Conservation (phyloP, 306 rosid species). For the Begonia masoniana region DNA sequence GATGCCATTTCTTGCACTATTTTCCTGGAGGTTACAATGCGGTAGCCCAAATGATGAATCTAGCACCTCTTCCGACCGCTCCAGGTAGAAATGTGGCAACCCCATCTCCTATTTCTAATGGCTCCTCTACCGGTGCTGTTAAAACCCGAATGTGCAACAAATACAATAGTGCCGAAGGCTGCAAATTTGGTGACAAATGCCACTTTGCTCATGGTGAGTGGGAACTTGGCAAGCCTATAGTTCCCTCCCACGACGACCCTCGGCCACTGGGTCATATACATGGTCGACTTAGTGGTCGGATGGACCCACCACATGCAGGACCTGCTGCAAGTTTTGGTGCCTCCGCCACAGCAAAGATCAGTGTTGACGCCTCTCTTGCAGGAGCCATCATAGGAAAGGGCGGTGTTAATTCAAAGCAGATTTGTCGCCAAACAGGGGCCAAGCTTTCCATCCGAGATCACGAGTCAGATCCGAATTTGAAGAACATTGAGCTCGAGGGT, state of each 20-base stretch:
- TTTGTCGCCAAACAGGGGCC: conserved; percentile 94
- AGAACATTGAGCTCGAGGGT: conserved; percentile 93
- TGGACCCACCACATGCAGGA: conserved; percentile 49
- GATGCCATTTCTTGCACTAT: conserved; percentile 87
- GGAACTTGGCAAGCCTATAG: conserved; percentile 65
- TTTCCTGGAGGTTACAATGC: conserved; percentile 92
- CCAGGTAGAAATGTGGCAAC: conserved; percentile 42
- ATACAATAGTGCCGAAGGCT: conserved; percentile 73
- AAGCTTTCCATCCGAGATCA: conserved; percentile 85
- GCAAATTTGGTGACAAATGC: conserved; percentile 94
- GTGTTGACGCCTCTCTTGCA: conserved; percentile 86
- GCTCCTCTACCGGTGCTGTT: conserved; percentile 36
- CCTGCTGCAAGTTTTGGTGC: conserved; percentile 78
- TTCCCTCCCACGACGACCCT: conserved; percentile 53
- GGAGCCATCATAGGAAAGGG: conserved; percentile 98
- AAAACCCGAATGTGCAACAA: conserved; percentile 78
- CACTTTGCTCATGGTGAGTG: conserved; percentile 95
- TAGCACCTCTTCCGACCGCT: conserved; percentile 46
- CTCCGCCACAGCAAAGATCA: conserved; percentile 85
- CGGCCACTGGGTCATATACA: conserved; percentile 36
- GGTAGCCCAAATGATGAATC: conserved; percentile 87
- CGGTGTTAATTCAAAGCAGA: conserved; percentile 91
- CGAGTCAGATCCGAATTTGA: conserved; percentile 64
- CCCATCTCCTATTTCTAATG: conserved; percentile 41
- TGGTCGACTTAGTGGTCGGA: conserved; percentile 35